Base-by-base conservation (phyloP, 2,329 filamentous ascomycete species). In the Rhinocladiella similis region DNA sequence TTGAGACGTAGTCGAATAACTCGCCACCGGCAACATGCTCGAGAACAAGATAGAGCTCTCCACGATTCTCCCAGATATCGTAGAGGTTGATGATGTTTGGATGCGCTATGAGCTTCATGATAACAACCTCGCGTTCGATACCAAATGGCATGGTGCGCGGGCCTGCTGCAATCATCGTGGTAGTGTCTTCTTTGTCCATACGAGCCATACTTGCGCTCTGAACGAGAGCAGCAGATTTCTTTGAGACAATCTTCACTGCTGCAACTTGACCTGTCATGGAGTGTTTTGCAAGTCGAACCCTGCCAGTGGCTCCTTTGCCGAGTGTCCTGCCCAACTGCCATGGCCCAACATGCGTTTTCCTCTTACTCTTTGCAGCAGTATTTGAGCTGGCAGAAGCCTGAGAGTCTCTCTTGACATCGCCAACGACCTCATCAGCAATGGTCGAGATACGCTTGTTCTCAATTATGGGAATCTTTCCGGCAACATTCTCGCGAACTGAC, bases 11-110 rank as follows among this genome's bases (percentile, higher is more conserved):
- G 56, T 89, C 84, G 70, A 96, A 97, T 2, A 97, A 79, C 68
- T 97, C 92, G 49, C 87, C 87, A 47, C 86, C 86, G 65, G 95
- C 85, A 57, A 96, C 88, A 65, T 91, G 96, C 72, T 99, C 94
- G 59, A 97, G 86, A 54, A 99, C 91, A 39, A 99, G 82, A 70
- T 97, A 97, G 90, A 99, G 87, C 73, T 99, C 92, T 54, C 91
- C 89, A 19, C 90, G 83, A 69, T 97, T 97, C 75, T 99, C 94
- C 93, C 93, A 99, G 27, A 99, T 93, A 74, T 99, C 94, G 70
- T 93, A 94, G 9, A 99, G 77, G 64, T 89, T 90, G 72, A 97
- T 92, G 66, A 97, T 93, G 70, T 97, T 94, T 5, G 88, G 90
- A 73, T 99, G 94, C 67, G 96, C 88, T 59, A 97, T 90, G 56